These are phyloP conservation scores for Asterella californica DNA, from an alignment of 225 moss, liverwort and hornwort genomes.

Conservation along the genomic window DNA sequence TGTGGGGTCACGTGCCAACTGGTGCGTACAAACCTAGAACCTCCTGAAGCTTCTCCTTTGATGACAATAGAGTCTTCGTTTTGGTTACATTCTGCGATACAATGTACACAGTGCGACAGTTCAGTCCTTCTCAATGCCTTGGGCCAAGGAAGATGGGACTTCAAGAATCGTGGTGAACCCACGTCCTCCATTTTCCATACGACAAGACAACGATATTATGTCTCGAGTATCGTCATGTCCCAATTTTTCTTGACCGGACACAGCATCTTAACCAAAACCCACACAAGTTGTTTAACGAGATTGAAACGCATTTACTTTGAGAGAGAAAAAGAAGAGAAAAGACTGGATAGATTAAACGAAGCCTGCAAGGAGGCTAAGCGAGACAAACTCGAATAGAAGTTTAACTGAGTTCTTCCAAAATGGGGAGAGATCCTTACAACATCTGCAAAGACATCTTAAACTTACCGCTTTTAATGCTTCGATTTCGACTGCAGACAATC, in stretches of 20 bases:
- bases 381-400: not conserved
- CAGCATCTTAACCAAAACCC: not conserved
- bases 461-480: slow-evolving; percentile 26
- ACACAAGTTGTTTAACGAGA: not conserved
- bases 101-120: not conserved
- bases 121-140: not conserved
- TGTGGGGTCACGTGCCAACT: not conserved
- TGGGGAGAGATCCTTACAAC: not conserved
- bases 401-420: not conserved
- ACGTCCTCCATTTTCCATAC: too few relatives aligned
- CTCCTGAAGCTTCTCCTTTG: slow-evolving; percentile 46
- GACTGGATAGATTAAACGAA: not conserved
- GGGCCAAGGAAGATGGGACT: too few relatives aligned
- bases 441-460: slow-evolving; percentile 2
- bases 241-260: not conserved
- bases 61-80: slow-evolving; percentile 42
- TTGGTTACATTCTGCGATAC: slow-evolving; percentile 42
- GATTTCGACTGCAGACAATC: slow-evolving; percentile 80
- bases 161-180: too few relatives aligned
- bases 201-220: not conserved
- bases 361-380: not conserved
- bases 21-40: slow-evolving; percentile 50
- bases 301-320: not conserved
- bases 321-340: not conserved
- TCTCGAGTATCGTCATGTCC: not conserved